Percentiles rank a stretch among this genome's conserved stretches.
phyloP scores from a whole-genome alignment of 2,329 filamentous ascomycete species.

The Emericellopsis atlantica region DNA sequence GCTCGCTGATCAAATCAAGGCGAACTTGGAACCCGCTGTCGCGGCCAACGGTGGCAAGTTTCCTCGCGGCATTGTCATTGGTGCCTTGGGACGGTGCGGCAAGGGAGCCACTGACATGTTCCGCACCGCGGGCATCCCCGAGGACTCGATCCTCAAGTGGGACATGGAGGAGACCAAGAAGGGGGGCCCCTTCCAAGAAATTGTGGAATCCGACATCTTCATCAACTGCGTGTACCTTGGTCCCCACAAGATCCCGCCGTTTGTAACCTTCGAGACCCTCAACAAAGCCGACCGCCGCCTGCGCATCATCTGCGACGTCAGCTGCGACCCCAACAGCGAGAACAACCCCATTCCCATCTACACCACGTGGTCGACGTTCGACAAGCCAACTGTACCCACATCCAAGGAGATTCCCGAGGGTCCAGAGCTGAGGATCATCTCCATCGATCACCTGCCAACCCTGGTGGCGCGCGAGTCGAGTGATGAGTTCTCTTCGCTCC shows the following conservation, averaged over 20 bases:
- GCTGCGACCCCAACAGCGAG: conserved; percentile 61
- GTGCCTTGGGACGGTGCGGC: conserved; percentile 73
- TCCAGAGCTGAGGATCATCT: conserved; percentile 57
- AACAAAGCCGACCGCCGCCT: conserved; percentile 54
- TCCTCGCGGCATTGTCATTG: conserved; percentile 64
- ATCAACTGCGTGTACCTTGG: conserved; percentile 39
- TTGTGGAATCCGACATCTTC: conserved; percentile 63
- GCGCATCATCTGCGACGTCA: conserved; percentile 70
- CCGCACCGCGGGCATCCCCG: conserved; percentile 48
- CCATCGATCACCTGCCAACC: conserved; percentile 74
- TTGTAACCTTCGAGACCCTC: conserved; percentile 61
- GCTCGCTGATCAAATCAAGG: background rate
- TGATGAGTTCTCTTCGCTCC: conserved; percentile 68
- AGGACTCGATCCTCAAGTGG: conserved; percentile 38
- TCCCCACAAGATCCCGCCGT: conserved; percentile 56
- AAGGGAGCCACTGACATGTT: conserved; percentile 74
- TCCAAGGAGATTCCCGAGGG: conserved; percentile 37
- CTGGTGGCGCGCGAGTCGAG: conserved; percentile 77
- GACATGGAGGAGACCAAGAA: conserved; percentile 64
- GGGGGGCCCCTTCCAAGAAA: conserved; percentile 68
- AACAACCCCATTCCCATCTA: conserved; percentile 70
- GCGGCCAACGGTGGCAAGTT: conserved; percentile 36
- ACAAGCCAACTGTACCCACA: conserved; percentile 64
- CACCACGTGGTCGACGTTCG: conserved; percentile 73
- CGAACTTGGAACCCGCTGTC: conserved; percentile 1